Base-by-base conservation (phyloP, 176 grass and related monocot genomes). In the Carex parvula region DNA sequence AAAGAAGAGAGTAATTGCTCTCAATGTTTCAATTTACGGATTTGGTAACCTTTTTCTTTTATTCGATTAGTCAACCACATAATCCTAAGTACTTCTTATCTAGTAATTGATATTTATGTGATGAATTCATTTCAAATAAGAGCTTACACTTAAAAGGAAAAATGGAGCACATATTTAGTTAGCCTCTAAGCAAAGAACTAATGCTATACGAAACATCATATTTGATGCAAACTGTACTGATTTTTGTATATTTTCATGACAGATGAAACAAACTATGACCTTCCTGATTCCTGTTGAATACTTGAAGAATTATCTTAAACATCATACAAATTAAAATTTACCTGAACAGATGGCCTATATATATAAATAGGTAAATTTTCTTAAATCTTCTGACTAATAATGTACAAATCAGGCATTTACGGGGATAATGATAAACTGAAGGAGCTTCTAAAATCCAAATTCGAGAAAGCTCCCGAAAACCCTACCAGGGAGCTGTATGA, bases 381-480 rank as follows among this genome's bases (percentile, higher is more conserved):
- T 26, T 12, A 63, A 20, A 70, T 70, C 32, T 71, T 71, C 0
- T 2, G 56, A 33, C 17, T 35, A 55, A 46, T 10, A 5, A 60
- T 60, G 8, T 41, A 52, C n/a, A 52, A 52, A 77, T 64, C 68
- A 86, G 88, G 88, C 13, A 86, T 89, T 17, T 89, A 89, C 3
- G 79, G 58, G 5, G 69, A 86, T 53, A 53, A 79, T 9, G 70
- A 52, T 20, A 58, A 64, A 52, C n/a, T 89, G 52, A 86, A 69
- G 78, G 79, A 83, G 79, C 46, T 89, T 63, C 60, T 89, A 22
- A 86, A 64, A 81, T 35, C 84, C 17, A 89, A 86, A 22, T 83
- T 86, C 6, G 70, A 65, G 52, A 57, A 52, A 65, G 79, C 67
- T 21, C 68, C 88, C 1, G 79, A 83, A 41, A 79, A 60, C 30